A percentile compares a stretch with the other conserved stretches of the same genome.
These are phyloP conservation scores for Suillus alpinus DNA, from an alignment of 768 basidiomycete species.

Conservation along the genomic window DNA sequence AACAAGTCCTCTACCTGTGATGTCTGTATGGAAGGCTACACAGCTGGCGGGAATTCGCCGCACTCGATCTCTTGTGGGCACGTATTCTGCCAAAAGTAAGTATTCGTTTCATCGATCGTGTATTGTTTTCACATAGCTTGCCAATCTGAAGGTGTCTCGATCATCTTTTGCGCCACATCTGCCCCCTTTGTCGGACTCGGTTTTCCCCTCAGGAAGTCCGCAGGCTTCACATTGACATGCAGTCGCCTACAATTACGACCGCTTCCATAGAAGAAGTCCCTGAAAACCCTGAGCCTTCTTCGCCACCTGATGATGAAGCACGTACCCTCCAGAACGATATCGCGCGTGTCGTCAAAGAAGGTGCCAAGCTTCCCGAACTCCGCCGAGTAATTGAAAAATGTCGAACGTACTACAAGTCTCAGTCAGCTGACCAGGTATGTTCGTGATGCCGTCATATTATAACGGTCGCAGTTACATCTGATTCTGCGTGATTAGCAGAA, in stretches of 20 bases:
- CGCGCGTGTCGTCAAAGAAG: slow-evolving; percentile 51
- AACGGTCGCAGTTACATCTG: not conserved
- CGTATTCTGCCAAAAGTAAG: slow-evolving; percentile 55
- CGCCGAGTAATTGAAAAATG: slow-evolving; percentile 52
- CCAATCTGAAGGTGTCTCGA: slow-evolving; percentile 50
- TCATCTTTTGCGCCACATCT: slow-evolving; percentile 44
- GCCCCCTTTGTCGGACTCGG: slow-evolving; percentile 61
- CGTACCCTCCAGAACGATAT: slow-evolving; percentile 54
- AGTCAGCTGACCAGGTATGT: slow-evolving; percentile 47
- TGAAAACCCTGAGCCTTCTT: slow-evolving; percentile 19
- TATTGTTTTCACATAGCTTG: slow-evolving; percentile 7
- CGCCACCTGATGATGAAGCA: slow-evolving; percentile 39
- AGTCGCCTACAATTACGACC: slow-evolving; percentile 31
- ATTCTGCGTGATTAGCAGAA: slow-evolving; percentile 36
- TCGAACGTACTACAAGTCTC: slow-evolving; percentile 43
- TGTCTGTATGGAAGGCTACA: slow-evolving; percentile 69
- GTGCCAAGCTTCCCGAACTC: slow-evolving; percentile 49
- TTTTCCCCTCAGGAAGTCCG: slow-evolving; percentile 47
- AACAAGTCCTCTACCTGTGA: slow-evolving; percentile 68
- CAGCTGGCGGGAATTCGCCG: slow-evolving; percentile 50
- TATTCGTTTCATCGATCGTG: slow-evolving; percentile 17
- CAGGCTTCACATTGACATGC: slow-evolving; percentile 57
- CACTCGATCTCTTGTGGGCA: slow-evolving; percentile 72
- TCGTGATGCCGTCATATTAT: slow-evolving; percentile 2
- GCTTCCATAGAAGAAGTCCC: slow-evolving; percentile 9